Base-by-base conservation (phyloP, 805 yeast genomes). In the Candida boidinii region DNA sequence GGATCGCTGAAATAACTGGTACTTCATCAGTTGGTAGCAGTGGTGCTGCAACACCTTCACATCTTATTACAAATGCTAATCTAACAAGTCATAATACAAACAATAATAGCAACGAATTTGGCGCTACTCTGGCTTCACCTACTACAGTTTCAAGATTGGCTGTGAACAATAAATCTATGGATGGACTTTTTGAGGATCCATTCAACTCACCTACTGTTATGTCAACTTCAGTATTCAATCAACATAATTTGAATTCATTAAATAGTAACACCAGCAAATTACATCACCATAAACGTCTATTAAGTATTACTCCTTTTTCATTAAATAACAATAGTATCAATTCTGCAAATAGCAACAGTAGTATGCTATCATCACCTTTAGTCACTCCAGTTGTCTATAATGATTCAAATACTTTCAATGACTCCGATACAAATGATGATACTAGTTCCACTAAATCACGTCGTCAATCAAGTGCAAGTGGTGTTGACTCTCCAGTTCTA, bases 401-500 rank as follows among this genome's bases (percentile, higher is more conserved):
- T n/a, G n/a, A n/a, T n/a, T n/a, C n/a, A n/a, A n/a, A n/a, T n/a
- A n/a, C n/a, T n/a, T n/a, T n/a, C n/a, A n/a, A n/a, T n/a, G n/a
- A n/a, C n/a, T n/a, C n/a, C n/a, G n/a, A n/a, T n/a, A n/a, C n/a
- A n/a, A n/a, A n/a, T n/a, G n/a, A n/a, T n/a, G n/a, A n/a, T n/a
- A n/a, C n/a, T n/a, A n/a, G n/a, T n/a, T n/a, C n/a, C n/a, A n/a
- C n/a, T n/a, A n/a, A n/a, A n/a, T n/a, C n/a, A n/a, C n/a, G n/a
- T n/a, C n/a, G n/a, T n/a, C n/a, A 15, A 0, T 65, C 71, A 2
- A 57, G 51, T 24, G 59, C 70, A 16, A 62, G 70, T 37, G 58
- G 60, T 5, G 39, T 57, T 23, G 70, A 61, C 4, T 67, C 80
- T 0, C 80, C 81, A 2, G 38, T 60, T 18, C 40, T 73, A 23